phyloP scores from a whole-genome alignment of 2,329 filamentous ascomycete genomes.

The Hymenoscyphus repandus region DNA sequence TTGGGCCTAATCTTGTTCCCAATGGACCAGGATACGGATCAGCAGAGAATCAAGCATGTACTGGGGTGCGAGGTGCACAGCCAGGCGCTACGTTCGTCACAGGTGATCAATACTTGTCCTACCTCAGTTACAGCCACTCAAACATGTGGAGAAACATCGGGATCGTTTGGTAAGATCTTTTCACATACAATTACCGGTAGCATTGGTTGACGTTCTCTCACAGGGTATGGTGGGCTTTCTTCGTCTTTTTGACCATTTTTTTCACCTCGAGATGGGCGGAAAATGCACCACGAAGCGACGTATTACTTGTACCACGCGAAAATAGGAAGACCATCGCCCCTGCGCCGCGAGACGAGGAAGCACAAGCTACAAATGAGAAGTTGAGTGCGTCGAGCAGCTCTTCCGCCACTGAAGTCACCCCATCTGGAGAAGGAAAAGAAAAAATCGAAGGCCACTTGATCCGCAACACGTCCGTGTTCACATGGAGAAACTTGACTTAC shows the following conservation, averaged over 20 bases:
- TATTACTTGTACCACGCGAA: constrained; percentile 55
- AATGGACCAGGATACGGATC: constrained; percentile 47
- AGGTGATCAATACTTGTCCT: constrained; percentile 53
- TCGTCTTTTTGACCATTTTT: constrained; percentile 51
- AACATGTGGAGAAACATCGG: constrained; percentile 58
- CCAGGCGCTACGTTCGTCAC: constrained; percentile 44
- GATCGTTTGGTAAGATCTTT: constrained; percentile 47
- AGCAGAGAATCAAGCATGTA: constrained; percentile 54
- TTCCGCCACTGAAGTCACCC: not conserved
- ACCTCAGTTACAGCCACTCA: constrained; percentile 46
- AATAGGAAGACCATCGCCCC: constrained; percentile 37
- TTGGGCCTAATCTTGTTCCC: constrained; percentile 52
- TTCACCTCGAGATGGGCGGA: constrained; percentile 50
- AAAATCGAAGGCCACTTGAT: not conserved
- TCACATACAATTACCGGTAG: too few species aligned
- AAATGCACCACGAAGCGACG: constrained; percentile 43
- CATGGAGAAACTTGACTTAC: constrained; percentile 66
- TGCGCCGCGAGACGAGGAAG: constrained; percentile 43
- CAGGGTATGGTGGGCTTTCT: constrained; percentile 53
- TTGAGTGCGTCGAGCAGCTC: not conserved
- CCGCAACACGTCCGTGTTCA: constrained; percentile 55
- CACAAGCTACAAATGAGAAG: constrained; percentile 19
- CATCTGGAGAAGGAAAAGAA: not conserved
- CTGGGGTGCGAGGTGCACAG: constrained; percentile 51
- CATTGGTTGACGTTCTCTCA: not conserved